These are phyloP conservation scores for Mortierella sp. DNA, from an alignment of 371 early-diverging fungal species.

Conservation along the genomic window DNA sequence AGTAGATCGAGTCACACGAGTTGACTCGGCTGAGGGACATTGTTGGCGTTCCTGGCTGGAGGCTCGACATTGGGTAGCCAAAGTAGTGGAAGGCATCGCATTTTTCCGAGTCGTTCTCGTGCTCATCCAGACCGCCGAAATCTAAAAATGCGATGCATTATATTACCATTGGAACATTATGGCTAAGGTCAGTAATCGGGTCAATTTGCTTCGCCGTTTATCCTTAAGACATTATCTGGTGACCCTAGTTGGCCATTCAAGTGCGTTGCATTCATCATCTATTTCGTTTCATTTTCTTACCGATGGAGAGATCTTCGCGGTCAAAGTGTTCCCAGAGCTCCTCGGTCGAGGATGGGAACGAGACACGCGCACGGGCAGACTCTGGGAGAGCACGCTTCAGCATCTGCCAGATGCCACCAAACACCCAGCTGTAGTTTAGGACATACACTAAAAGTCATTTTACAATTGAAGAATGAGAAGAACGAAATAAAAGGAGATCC, in stretches of 20 bases:
- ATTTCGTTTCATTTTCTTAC: slow-evolving; percentile 11
- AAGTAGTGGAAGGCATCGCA: slow-evolving; percentile 54
- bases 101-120: slow-evolving; percentile 41
- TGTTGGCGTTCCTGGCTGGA: slow-evolving; percentile 49
- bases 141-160: slow-evolving; percentile 18
- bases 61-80: slow-evolving; percentile 41
- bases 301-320: slow-evolving; percentile 41
- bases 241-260: not conserved
- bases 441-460: slow-evolving; percentile 44
- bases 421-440: slow-evolving; percentile 61
- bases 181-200: not conserved
- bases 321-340: slow-evolving; percentile 54
- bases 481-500: not conserved
- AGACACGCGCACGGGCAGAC: slow-evolving; percentile 57
- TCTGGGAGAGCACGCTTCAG: slow-evolving; percentile 59
- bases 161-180: not conserved
- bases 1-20: slow-evolving; percentile 56
- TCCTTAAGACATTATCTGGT: not conserved
- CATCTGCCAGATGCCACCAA: slow-evolving; percentile 60
- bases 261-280: not conserved
- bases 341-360: slow-evolving; percentile 50
- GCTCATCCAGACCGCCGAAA: slow-evolving; percentile 42
- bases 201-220: not conserved
- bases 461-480: not conserved
- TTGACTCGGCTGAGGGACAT: slow-evolving; percentile 49